Evolutionary conservation across 805 yeast genomes (phyloP), one percentile per base, ranked within the genome.

Genomic region (Kregervanrija pseudodelftensis): DNA sequence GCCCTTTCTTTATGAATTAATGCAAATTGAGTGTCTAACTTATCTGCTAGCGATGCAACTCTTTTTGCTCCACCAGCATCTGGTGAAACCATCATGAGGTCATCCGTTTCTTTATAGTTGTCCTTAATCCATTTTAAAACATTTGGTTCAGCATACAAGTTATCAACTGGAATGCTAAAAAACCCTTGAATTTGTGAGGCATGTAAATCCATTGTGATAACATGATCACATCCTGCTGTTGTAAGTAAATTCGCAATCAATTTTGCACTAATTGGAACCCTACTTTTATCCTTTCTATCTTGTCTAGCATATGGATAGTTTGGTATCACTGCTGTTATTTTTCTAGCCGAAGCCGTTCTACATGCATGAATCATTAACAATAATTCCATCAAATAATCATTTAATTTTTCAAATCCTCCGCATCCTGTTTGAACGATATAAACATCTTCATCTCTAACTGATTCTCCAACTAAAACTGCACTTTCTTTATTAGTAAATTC

Each of bases 11-110:
- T 85, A 64, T 85, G 93, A 54, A 85, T 85, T 64, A 85, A 75
- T 16, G 93, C 93, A 66, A 85, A 85, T 59, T 83, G 83, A 60
- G 83, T 68, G 63, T 85, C 93, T 52, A 85, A 66, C 49, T 82
- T 74, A 61, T 85, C 93, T 42, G 93, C 93, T 52, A 85, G 68
- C 9, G 84, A 81, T 9, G 93, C 93, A n/a, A 86, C 93, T 67
- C 95, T 75, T 60, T 85, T 85, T 46, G 93, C 93, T 50, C 95
- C 95, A 61, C 95, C 95, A 8, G 93, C 95, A 67, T 85, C 95
- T 5, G 95, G 95, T 1, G 93, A 85, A 13, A 85, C 79, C 44
- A 85, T 78, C 43, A 85, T 84, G n/a, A 86, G 77, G 39, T 83
- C 75, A 36, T 76, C 65, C 51, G 67, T 73, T 53, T 74, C 73